Conservation (phyloP, 1,139 yeast genomes). For the Sugiyamaella paludigena region DNA sequence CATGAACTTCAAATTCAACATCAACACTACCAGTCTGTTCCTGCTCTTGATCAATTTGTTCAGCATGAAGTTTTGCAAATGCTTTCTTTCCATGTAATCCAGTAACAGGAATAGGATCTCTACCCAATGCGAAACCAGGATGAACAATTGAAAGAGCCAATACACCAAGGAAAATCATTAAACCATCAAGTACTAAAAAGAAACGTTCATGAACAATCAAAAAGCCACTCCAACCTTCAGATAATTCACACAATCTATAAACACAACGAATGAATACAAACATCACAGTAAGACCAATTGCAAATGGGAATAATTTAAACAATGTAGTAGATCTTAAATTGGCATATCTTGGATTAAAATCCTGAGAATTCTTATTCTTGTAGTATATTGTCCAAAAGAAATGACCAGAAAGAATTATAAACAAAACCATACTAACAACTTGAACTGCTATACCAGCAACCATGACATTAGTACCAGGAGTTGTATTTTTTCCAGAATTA, state of each 20-base stretch:
- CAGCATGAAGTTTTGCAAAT: no score
- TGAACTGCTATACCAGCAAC: constrained; percentile 81
- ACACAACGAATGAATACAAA: constrained; percentile 70
- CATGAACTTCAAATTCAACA: no score
- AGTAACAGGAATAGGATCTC: constrained; percentile 26
- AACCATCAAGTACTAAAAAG: constrained; percentile 73
- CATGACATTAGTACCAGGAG: constrained; percentile 69
- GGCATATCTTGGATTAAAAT: constrained; percentile 43
- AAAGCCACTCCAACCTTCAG: constrained; percentile 74
- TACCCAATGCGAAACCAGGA: constrained; percentile 50
- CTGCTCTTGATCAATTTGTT: no score
- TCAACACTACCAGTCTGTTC: no score
- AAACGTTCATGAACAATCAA: constrained; percentile 69
- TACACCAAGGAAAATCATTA: constrained; percentile 56
- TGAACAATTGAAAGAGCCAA: constrained; percentile 52
- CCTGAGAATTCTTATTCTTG: constrained; percentile 27
- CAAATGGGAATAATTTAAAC: constrained; percentile 35
- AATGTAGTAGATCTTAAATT: constrained; percentile 42
- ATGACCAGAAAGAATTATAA: constrained; percentile 55
- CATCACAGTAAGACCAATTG: constrained; percentile 49
- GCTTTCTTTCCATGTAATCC: constrained; percentile 21
- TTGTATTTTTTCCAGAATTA: constrained; percentile 34
- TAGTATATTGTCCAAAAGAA: constrained; percentile 49
- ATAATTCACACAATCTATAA: constrained; percentile 76
- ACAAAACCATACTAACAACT: constrained; percentile 67